phyloP scores from a whole-genome alignment of 106 monocot genomes.

The Ottelia alismoides region DNA sequence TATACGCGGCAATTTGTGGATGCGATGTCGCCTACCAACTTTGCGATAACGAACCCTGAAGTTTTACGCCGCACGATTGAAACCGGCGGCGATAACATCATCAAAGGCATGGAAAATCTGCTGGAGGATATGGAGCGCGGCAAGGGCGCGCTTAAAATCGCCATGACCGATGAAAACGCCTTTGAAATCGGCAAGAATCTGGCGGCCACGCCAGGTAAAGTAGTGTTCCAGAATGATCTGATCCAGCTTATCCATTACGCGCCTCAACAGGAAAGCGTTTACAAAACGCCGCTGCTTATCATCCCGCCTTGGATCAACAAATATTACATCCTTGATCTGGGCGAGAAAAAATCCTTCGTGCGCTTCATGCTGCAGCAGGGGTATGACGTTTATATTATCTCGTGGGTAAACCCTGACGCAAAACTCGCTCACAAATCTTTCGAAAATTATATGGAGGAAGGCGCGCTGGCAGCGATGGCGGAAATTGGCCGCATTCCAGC shows the following conservation, averaged over 20 bases:
- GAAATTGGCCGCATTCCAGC: too few relatives aligned
- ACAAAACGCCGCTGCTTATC: neutral
- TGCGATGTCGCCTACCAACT: neutral
- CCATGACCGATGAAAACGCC: neutral
- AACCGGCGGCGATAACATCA: neutral
- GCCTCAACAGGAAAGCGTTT: neutral
- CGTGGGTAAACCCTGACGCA: too few relatives aligned
- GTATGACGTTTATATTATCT: too few relatives aligned
- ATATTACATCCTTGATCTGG: neutral
- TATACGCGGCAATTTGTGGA: neutral
- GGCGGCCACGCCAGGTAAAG: neutral
- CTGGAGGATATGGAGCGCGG: neutral
- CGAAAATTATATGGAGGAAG: too few relatives aligned
- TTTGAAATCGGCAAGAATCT: neutral
- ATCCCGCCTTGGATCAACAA: neutral
- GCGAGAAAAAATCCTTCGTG: too few relatives aligned
- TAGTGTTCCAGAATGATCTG: neutral
- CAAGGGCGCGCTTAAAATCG: neutral
- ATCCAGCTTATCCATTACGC: neutral
- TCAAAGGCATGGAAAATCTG: neutral
- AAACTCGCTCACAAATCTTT: too few relatives aligned
- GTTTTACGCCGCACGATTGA: neutral
- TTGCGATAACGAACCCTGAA: neutral
- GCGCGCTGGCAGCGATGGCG: too few relatives aligned
- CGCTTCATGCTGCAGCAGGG: too few relatives aligned